These are phyloP conservation scores for Fistulinella cinereoalba DNA, from an alignment of 1,284 basidiomycete genomes.

Conservation along the genomic window DNA sequence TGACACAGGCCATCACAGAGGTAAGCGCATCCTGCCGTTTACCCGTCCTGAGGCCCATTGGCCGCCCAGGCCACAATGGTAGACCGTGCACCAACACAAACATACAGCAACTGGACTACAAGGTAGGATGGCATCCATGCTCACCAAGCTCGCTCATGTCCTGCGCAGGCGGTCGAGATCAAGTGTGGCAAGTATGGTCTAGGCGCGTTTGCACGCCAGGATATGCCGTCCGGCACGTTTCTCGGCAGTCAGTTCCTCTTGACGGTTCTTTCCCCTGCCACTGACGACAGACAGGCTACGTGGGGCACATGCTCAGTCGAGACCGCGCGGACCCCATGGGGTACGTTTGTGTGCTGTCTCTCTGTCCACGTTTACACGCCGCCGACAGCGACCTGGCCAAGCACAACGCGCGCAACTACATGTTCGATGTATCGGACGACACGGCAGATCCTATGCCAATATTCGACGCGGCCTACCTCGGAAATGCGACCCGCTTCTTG, in stretches of 20 bases:
- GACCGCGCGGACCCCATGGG: constrained; percentile 29
- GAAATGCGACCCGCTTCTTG: constrained; percentile 55
- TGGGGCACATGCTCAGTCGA: constrained; percentile 51
- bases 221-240: constrained; percentile 39
- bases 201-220: constrained; percentile 50
- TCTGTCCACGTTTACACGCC: background rate
- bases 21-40: too few species aligned
- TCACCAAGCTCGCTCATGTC: background rate
- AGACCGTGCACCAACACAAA: constrained; percentile 23
- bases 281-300: constrained; percentile 46
- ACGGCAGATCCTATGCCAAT: constrained; percentile 19
- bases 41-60: too few species aligned
- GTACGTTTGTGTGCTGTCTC: constrained; percentile 4
- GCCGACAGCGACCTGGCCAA: constrained; percentile 23
- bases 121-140: constrained; percentile 10
- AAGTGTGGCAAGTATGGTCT: constrained; percentile 43
- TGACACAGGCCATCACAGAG: constrained; percentile 16
- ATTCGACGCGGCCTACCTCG: constrained; percentile 48
- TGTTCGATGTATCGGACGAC: constrained; percentile 39
- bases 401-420: constrained; percentile 45
- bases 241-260: constrained; percentile 42
- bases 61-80: constrained; percentile 13
- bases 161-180: constrained; percentile 37
- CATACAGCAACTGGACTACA: constrained; percentile 18
- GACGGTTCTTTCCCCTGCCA: background rate